Base-by-base conservation (phyloP, 305 asterid species). In the Fraxinus paxiana region DNA sequence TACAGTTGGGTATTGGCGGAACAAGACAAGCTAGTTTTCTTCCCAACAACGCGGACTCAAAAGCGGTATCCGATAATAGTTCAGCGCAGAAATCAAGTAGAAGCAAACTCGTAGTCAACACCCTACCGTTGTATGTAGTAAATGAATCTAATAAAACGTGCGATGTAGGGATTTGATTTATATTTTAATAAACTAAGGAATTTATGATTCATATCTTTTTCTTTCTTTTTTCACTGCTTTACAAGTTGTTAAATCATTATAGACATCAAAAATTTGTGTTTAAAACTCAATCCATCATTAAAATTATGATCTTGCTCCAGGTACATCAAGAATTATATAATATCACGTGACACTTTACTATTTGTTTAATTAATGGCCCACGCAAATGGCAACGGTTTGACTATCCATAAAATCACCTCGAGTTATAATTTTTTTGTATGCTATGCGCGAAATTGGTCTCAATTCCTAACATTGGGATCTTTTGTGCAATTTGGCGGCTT, bases 1-100 rank as follows among this genome's bases (percentile, higher is more conserved):
- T 51, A 70, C 91, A 95, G 99, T 84, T 96, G 98, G 98, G 89
- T 63, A 77, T 84, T 91, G 0, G 92, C 96, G 1, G 99, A 96
- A 67, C 87, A 88, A 84, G 99, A 96, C 80, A 92, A 91, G 89
- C 84, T 96, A 76, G 87, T 96, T 37, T 96, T 91, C 91, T 96
- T 96, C 77, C 99, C 98, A 2, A 96, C 99, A 0, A 94, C 98
- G 3, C 81, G 98, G 82, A 91, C 92, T 38, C 92, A 87, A 82
- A 94, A 96, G 85, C 88, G 94, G 34, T 96, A 90, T 74, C 99
- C 99, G 0, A 91, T 96, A 59, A 81, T 73, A 26, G 89, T 96
- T 13, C 88, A 82, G 85, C 93, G 87, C 79, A 88, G 48, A 67
- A 33, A 38, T 43, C n/a, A 15, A 41, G n/a, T 41, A 41, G 88